These are phyloP conservation scores for Ophiocordyceps unilateralis DNA, from an alignment of 2,329 filamentous ascomycete species.

Conservation along the genomic window DNA sequence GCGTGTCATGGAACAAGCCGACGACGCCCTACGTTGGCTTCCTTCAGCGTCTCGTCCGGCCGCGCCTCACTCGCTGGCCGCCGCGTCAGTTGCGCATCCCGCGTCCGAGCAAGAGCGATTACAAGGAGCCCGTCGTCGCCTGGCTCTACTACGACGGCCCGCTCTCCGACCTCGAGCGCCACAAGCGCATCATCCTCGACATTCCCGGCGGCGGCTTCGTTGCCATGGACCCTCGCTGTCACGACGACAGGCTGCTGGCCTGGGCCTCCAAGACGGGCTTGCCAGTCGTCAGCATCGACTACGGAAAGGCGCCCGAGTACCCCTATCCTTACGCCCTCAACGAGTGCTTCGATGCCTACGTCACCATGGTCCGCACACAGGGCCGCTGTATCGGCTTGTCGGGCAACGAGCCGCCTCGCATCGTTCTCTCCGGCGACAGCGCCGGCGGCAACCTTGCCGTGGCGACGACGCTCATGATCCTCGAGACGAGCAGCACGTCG, in stretches of 20 bases:
- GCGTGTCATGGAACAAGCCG: conserved; percentile 90
- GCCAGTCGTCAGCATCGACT: conserved; percentile 84
- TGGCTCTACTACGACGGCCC: conserved; percentile 95
- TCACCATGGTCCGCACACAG: conserved; percentile 18
- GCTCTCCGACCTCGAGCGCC: conserved; percentile 55
- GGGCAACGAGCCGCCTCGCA: conserved; percentile 16
- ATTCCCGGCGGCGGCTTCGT: conserved; percentile 91
- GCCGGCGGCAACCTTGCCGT: conserved; percentile 34
- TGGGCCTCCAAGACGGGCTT: conserved; percentile 83
- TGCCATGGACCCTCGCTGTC: conserved; percentile 86
- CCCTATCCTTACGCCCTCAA: conserved; percentile 30
- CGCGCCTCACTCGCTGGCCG: conserved; percentile 62
- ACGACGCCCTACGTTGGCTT: conserved; percentile 72
- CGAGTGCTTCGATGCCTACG: conserved; percentile 31
- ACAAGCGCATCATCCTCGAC: conserved; percentile 69
- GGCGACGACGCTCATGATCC: conserved; percentile 71
- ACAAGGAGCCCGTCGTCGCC: conserved; percentile 63
- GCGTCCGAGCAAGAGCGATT: conserved; percentile 61
- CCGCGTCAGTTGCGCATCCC: conserved; percentile 74
- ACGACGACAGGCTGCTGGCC: conserved; percentile 82
- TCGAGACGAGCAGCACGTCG: conserved; percentile 47
- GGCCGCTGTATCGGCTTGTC: conserved; percentile 27
- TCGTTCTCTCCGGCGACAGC: conserved; percentile 30
- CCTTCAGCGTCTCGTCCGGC: conserved; percentile 55
- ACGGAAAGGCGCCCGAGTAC: conserved; percentile 38